Conservation (phyloP, 2,329 filamentous ascomycete species). For the Tympanopsis confertula region DNA sequence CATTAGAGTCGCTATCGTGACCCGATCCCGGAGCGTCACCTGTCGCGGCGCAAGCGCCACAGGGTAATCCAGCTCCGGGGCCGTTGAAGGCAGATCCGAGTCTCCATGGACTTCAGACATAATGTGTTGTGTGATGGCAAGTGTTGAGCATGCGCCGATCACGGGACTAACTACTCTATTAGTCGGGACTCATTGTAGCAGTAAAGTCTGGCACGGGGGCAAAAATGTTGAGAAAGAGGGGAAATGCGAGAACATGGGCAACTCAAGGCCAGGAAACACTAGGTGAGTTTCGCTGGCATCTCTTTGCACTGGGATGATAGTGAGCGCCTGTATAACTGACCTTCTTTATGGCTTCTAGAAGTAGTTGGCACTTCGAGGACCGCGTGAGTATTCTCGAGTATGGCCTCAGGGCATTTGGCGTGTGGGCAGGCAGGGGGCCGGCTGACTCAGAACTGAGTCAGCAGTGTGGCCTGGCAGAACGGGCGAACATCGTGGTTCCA, state of each 20-base stretch:
- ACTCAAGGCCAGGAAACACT: not conserved
- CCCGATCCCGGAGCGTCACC: conserved; percentile 54
- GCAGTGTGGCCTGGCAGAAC: too few relatives aligned
- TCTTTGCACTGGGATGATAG: not conserved
- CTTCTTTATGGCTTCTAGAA: not conserved
- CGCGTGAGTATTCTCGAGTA: not conserved
- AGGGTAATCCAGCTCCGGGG: not conserved
- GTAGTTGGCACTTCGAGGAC: not conserved
- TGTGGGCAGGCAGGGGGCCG: too few relatives aligned
- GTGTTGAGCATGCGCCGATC: not conserved
- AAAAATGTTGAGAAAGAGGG: not conserved
- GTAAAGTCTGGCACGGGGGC: too few relatives aligned
- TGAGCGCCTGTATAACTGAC: not conserved
- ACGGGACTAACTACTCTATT: not conserved
- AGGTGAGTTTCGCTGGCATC: not conserved
- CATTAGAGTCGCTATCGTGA: conserved; percentile 57
- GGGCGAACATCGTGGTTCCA: too few relatives aligned
- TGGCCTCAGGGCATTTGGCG: too few relatives aligned
- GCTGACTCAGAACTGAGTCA: too few relatives aligned
- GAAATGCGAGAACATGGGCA: not conserved
- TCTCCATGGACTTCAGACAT: not conserved
- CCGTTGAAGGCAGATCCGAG: not conserved
- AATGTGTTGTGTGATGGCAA: not conserved
- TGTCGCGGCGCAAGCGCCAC: conserved; percentile 40
- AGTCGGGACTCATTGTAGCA: not conserved